Evolutionary conservation across 768 basidiomycete genomes (phyloP).

Genomic region (Lanmaoa pseudosensibilis): DNA sequence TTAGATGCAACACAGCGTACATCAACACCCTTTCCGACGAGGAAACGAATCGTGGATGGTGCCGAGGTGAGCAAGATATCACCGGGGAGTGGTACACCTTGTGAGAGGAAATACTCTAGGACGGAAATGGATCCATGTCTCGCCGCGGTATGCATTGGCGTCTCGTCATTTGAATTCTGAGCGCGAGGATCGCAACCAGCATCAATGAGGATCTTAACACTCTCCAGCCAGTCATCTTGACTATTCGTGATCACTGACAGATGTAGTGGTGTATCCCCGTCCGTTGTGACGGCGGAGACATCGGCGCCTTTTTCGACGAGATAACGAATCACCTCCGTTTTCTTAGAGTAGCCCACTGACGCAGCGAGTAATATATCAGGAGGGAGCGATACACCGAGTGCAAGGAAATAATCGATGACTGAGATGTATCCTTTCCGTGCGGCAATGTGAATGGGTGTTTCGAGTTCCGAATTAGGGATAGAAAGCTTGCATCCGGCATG

Average conservation of each 20-base stretch:
- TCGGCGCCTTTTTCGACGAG: not conserved
- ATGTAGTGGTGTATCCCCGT: not conserved
- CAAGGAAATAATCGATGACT: not conserved
- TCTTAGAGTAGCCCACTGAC: too few species aligned
- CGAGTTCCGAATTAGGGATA: not conserved
- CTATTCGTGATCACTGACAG: rapidly evolving
- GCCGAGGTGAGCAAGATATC: not conserved
- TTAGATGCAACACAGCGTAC: not conserved
- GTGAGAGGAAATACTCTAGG: not conserved
- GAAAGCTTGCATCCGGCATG: not conserved
- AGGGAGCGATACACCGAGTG: not conserved
- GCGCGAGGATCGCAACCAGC: conserved; percentile 1
- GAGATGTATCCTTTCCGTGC: not conserved
- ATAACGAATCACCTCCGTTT: not conserved
- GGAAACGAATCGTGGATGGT: not conserved
- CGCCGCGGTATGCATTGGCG: not conserved
- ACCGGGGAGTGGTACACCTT: not conserved
- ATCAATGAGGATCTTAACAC: not conserved
- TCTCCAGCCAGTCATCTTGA: not conserved
- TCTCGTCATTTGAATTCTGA: not conserved
- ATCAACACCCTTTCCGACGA: not conserved
- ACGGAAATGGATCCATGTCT: not conserved
- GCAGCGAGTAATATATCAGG: not conserved
- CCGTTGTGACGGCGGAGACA: not conserved
- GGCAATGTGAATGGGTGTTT: not conserved